Percentiles rank a stretch among this genome's conserved stretches.
Evolutionary conservation across 495 filamentous ascomycete species (phyloP).

Genomic region (Hypoxylon lienhwacheense): DNA sequence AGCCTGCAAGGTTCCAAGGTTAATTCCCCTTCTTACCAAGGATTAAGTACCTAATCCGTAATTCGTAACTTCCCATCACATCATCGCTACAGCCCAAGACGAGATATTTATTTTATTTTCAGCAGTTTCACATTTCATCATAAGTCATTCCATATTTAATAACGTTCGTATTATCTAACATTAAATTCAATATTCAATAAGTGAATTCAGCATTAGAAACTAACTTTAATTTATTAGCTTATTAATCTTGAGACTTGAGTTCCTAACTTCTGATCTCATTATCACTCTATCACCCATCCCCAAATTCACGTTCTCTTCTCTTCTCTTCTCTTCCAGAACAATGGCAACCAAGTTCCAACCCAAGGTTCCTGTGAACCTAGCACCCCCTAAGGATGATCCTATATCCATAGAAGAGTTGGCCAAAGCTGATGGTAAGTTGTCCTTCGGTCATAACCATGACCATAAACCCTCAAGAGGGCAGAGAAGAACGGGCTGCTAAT

Average conservation of each 20-base stretch:
- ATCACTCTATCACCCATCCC: not conserved
- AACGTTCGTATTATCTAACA: not conserved
- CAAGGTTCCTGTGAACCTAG: slow-evolving; percentile 76
- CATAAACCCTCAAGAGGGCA: not conserved
- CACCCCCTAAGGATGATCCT: slow-evolving; percentile 84
- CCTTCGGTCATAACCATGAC: not conserved
- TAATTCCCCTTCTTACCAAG: not conserved
- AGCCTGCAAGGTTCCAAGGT: too few relatives aligned
- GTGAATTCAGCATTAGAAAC: too few relatives aligned
- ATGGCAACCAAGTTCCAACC: slow-evolving; percentile 79
- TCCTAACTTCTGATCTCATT: not conserved
- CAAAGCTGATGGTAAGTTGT: slow-evolving; percentile 73
- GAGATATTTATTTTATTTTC: not conserved
- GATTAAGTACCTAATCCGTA: not conserved
- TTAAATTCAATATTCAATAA: too few relatives aligned
- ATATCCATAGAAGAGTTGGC: slow-evolving; percentile 75
- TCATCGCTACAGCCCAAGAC: not conserved
- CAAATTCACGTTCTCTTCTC: not conserved
- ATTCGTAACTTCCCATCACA: too few relatives aligned
- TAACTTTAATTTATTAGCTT: too few relatives aligned
- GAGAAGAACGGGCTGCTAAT: slow-evolving; percentile 42
- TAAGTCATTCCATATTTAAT: not conserved
- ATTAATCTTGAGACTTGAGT: too few relatives aligned
- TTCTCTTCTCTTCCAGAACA: not conserved
- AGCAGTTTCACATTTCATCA: not conserved